phyloP scores from a whole-genome alignment of 129 eudicot species.

The Artemisia annua region DNA sequence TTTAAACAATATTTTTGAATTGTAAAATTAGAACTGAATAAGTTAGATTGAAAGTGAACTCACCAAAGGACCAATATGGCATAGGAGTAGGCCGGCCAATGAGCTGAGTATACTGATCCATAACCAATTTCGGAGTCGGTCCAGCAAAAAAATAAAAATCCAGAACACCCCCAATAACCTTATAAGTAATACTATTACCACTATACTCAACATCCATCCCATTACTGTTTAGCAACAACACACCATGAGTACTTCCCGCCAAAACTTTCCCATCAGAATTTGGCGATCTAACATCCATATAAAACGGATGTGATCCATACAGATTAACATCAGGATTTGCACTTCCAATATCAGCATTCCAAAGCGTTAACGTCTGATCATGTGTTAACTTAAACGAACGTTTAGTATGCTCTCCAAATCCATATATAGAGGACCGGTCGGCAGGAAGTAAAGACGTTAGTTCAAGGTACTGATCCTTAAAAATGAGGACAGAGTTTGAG shows the following conservation, averaged over 20 bases:
- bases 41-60: slow-evolving; percentile 26
- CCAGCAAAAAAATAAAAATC: slow-evolving; percentile 66
- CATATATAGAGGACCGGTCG: slow-evolving; percentile 62
- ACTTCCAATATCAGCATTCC: slow-evolving; percentile 76
- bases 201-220: slow-evolving; percentile 69
- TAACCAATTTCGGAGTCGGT: slow-evolving; percentile 49
- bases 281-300: slow-evolving; percentile 32
- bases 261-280: slow-evolving; percentile 21
- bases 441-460: slow-evolving; percentile 72
- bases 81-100: slow-evolving; percentile 71
- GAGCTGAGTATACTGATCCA: slow-evolving; percentile 69
- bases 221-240: slow-evolving; percentile 52
- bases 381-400: slow-evolving; percentile 52
- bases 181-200: slow-evolving; percentile 57
- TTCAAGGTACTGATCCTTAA: slow-evolving; percentile 72
- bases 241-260: neutral
- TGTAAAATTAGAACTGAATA: neutral
- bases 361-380: slow-evolving; percentile 69
- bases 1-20: neutral
- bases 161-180: slow-evolving; percentile 66
- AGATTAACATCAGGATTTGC: slow-evolving; percentile 26
- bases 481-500: slow-evolving; percentile 51
- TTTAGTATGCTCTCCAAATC: slow-evolving; percentile 87
- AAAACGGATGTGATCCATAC: slow-evolving; percentile 4
- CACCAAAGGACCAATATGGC: slow-evolving; percentile 87